Conservation (phyloP, 116 monocot species). For the Cymodocea nodosa region DNA sequence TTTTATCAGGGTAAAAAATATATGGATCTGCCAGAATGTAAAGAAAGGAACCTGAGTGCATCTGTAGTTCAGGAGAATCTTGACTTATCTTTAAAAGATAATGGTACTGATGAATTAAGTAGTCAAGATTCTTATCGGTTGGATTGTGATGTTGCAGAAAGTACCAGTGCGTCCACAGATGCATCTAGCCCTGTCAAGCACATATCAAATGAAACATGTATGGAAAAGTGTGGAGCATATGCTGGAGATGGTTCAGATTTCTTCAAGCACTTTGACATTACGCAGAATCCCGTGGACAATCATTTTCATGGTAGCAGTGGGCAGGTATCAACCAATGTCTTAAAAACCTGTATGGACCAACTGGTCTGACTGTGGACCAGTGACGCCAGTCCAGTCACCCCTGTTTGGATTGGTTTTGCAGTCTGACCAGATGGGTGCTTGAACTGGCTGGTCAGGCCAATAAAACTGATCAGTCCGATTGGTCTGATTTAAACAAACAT, state of each 20-base stretch:
- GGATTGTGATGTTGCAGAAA: conserved; percentile 10
- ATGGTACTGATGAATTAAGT: conserved; percentile 9
- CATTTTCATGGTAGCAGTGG: conserved; percentile 35
- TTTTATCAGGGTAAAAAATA: conserved; percentile 41
- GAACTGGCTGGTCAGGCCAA: too few relatives aligned
- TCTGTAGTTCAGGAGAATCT: conserved; percentile 15
- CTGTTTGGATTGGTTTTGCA: too few relatives aligned
- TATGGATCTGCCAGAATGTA: background rate
- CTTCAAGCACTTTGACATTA: conserved; percentile 77
- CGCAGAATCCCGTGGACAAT: conserved; percentile 49
- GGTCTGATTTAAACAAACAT: too few relatives aligned
- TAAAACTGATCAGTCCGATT: too few relatives aligned
- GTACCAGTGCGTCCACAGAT: conserved; percentile 5
- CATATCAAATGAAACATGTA: conserved; percentile 9
- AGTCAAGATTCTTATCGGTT: conserved; percentile 13
- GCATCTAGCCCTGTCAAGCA: conserved; percentile 4
- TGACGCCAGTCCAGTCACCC: too few relatives aligned
- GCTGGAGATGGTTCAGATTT: conserved; percentile 9
- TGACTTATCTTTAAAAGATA: conserved; percentile 12
- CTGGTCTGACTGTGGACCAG: too few relatives aligned
- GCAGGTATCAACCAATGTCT: conserved; percentile 29
- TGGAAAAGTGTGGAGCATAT: conserved; percentile 5
- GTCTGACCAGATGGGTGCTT: too few relatives aligned
- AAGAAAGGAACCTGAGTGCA: conserved; percentile 8
- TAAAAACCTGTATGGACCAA: too few relatives aligned